Conservation (phyloP, 139 green algal genomes). For the Chlorella sp. region DNA sequence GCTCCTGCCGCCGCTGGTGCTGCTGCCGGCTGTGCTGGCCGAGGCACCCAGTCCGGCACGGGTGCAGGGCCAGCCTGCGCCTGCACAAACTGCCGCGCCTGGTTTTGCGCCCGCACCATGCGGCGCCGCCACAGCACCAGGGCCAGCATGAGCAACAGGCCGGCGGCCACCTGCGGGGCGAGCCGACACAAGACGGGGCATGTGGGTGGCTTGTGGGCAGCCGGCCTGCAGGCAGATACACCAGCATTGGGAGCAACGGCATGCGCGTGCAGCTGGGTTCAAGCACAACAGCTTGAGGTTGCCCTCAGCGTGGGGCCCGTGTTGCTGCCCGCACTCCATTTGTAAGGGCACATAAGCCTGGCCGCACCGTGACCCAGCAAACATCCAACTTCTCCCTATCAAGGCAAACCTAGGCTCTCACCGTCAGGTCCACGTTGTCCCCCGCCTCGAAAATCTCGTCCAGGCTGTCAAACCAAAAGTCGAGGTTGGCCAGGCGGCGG, state of each 20-base stretch:
- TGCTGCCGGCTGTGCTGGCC: not conserved
- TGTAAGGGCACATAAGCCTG: not conserved
- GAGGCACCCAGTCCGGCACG: slow-evolving; percentile 13
- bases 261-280: not conserved
- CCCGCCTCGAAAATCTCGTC: slow-evolving; percentile 17
- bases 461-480: slow-evolving; percentile 22
- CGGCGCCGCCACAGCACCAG: slow-evolving; percentile 55
- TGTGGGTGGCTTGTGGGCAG: not conserved
- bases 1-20: not conserved
- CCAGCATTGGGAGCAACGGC: not conserved
- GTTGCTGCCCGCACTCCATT: no score
- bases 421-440: slow-evolving; percentile 17
- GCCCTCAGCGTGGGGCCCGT: no score
- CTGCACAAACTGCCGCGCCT: slow-evolving; percentile 24
- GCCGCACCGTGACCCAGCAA: no score
- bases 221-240: not conserved
- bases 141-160: slow-evolving; percentile 35
- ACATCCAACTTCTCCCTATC: no score
- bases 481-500: slow-evolving; percentile 4
- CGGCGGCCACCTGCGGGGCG: slow-evolving; percentile 29
- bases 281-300: not conserved
- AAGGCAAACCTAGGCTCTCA: not conserved
- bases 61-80: not conserved
- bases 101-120: slow-evolving; percentile 30
- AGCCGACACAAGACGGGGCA: no score